phyloP scores from a whole-genome alignment of 1,284 basidiomycete species.

The Erythrobasidium hasegawianum region DNA sequence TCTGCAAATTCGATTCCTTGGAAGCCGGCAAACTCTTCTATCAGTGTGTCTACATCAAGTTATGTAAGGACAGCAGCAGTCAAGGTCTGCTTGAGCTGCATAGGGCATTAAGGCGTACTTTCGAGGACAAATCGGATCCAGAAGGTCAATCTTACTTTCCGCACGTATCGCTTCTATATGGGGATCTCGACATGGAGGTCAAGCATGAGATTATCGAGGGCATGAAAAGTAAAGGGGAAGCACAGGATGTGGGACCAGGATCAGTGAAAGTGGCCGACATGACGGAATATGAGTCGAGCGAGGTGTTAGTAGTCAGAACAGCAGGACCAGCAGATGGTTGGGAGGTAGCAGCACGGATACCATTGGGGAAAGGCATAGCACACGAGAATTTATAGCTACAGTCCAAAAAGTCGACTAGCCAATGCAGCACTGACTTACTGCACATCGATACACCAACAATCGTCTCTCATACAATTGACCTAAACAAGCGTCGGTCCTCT shows the following conservation, averaged over 20 bases:
- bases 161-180: slow-evolving; percentile 41
- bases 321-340: slow-evolving; percentile 34
- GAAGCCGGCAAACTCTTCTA: slow-evolving; percentile 36
- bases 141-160: slow-evolving; percentile 37
- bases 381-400: slow-evolving; percentile 7
- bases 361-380: neutral
- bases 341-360: slow-evolving; percentile 36
- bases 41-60: slow-evolving; percentile 39
- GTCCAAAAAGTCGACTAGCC: neutral
- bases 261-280: slow-evolving; percentile 27
- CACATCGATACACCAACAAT: too few species aligned
- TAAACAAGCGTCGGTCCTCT: too few species aligned
- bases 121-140: slow-evolving; percentile 9
- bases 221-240: slow-evolving; percentile 15
- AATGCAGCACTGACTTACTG: neutral
- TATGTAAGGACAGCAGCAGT: slow-evolving; percentile 15
- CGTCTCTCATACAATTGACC: too few species aligned
- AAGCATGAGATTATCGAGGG: slow-evolving; percentile 32
- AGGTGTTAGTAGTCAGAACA: slow-evolving; percentile 37
- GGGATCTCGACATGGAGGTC: slow-evolving; percentile 21
- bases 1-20: slow-evolving; percentile 33
- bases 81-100: slow-evolving; percentile 36
- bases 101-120: slow-evolving; percentile 22
- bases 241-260: slow-evolving; percentile 3
- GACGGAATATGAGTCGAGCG: slow-evolving; percentile 16